Evolutionary conservation across 73 alveolate genomes (phyloP).

Genomic region (Urostyla sp.): DNA sequence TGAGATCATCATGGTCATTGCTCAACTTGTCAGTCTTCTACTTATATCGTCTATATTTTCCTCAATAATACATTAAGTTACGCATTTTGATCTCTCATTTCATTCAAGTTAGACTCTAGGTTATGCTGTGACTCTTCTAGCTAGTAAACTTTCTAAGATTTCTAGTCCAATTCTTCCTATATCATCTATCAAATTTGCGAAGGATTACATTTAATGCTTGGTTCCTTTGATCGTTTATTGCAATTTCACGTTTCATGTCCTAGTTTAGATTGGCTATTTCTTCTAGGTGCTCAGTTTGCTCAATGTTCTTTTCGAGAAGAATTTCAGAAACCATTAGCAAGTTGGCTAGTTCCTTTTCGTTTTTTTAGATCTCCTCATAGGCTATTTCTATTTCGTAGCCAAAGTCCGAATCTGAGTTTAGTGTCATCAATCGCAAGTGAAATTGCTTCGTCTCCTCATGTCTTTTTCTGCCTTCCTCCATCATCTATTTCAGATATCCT

Average conservation of each 20-base stretch:
- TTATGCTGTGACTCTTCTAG: too few species aligned
- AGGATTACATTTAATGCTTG: constrained; percentile 3
- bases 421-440: background rate
- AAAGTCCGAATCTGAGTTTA: background rate
- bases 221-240: background rate
- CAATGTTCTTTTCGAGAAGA: constrained; percentile 19
- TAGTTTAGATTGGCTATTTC: too few species aligned
- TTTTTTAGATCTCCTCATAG: constrained; percentile 36
- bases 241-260: constrained; percentile 1
- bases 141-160: too few species aligned
- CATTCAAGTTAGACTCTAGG: too few species aligned
- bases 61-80: too few species aligned
- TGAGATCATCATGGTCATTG: background rate
- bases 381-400: constrained; percentile 18
- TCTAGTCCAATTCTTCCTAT: constrained; percentile 14
- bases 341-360: constrained; percentile 3
- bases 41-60: too few species aligned
- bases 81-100: too few species aligned
- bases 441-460: constrained; percentile 24
- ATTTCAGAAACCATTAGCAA: constrained; percentile 34
- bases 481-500: constrained; percentile 13
- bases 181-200: background rate
- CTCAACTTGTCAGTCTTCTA: background rate
- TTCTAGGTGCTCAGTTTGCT: too few species aligned
- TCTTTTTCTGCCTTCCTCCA: constrained; percentile 10